A percentile compares a stretch with the other conserved stretches of the same genome.
Evolutionary conservation across 768 basidiomycete genomes (phyloP).

Genomic region (Leucosporidium creatinivorum): DNA sequence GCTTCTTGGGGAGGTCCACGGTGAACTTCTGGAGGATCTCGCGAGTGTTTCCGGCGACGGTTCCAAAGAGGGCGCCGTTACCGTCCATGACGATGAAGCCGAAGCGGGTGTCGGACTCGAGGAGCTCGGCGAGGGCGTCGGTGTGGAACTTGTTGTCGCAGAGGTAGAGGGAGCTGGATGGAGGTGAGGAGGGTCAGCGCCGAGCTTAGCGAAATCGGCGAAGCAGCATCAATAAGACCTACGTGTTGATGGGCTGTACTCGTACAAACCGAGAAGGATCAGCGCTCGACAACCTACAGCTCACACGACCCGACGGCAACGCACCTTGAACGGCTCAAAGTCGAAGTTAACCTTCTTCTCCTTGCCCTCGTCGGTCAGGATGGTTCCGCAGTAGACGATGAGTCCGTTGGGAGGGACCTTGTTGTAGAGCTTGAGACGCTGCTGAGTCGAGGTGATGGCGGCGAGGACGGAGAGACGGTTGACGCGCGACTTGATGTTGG

Average conservation of each 20-base stretch:
- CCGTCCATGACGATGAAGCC: constrained; percentile 99
- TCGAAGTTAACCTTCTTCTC: constrained; percentile 90
- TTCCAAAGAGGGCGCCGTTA: constrained; percentile 94
- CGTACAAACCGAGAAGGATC: background rate
- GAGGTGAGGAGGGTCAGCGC: background rate
- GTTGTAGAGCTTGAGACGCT: constrained; percentile 91
- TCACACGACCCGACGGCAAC: background rate
- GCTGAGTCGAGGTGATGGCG: constrained; percentile 96
- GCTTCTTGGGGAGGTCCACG: constrained; percentile 98
- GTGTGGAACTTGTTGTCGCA: constrained; percentile 99
- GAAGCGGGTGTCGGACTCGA: constrained; percentile 94
- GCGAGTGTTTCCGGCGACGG: constrained; percentile 91
- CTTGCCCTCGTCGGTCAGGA: constrained; percentile 93
- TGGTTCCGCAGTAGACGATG: constrained; percentile 95
- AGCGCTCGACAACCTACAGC: background rate
- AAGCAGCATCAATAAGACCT: background rate
- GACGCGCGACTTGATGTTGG: constrained; percentile 98
- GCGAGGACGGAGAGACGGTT: constrained; percentile 95
- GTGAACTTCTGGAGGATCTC: constrained; percentile 97
- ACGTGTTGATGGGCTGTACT: constrained; percentile 75
- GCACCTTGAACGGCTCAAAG: constrained; percentile 83
- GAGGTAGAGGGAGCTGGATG: constrained; percentile 78
- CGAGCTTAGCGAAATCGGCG: background rate
- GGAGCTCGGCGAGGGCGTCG: constrained; percentile 87
- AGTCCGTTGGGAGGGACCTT: constrained; percentile 90